These are phyloP conservation scores for Hevea brasiliensis DNA, from an alignment of 345 rosid species.

Conservation along the genomic window DNA sequence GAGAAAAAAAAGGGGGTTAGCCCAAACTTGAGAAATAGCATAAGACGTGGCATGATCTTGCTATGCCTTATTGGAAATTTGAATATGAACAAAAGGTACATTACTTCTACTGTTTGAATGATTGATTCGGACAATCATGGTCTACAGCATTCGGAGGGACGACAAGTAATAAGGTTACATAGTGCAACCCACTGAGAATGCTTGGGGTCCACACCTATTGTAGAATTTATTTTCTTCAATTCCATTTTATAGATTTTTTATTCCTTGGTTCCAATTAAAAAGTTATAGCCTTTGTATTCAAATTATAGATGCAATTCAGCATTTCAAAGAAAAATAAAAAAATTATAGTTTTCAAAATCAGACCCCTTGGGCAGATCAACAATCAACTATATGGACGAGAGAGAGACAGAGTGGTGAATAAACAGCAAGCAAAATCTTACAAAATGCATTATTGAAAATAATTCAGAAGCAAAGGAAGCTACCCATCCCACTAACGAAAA, in stretches of 20 bases:
- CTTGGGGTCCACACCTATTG: not conserved
- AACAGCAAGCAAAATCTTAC: slow-evolving; percentile 5
- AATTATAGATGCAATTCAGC: no score
- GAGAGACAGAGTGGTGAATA: not conserved
- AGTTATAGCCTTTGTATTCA: no score
- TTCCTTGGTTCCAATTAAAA: no score
- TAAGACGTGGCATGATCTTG: no score
- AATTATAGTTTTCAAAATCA: no score
- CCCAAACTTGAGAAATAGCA: no score
- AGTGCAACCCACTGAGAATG: not conserved
- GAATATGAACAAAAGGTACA: not conserved
- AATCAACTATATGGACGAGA: no score
- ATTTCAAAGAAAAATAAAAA: no score
- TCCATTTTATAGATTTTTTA: no score
- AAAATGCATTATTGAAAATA: slow-evolving; percentile 27
- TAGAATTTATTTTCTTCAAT: no score
- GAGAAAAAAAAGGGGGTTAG: no score
- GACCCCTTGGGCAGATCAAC: no score
- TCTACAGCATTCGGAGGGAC: not conserved
- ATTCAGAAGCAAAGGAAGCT: not conserved
- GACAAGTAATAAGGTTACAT: not conserved
- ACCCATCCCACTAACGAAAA: slow-evolving; percentile 9
- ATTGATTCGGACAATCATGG: slow-evolving; percentile 11
- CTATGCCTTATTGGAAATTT: slow-evolving; percentile 8
- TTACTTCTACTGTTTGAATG: not conserved